Evolutionary conservation across 1,284 basidiomycete species (phyloP).

Genomic region (Apiotrichum domesticum): DNA sequence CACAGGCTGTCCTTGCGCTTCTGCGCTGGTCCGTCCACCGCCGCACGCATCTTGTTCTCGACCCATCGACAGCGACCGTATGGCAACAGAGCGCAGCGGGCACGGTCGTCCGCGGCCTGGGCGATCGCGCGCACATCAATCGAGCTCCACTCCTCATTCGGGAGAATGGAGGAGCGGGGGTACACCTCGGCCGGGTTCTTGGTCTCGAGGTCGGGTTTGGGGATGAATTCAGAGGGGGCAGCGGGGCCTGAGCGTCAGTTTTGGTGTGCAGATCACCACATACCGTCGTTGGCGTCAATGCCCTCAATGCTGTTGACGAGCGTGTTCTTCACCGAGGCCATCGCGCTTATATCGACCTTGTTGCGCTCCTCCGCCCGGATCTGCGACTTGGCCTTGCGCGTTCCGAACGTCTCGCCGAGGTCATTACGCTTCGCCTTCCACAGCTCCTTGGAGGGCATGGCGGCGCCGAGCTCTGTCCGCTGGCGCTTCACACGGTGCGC

Average conservation of each 20-base stretch:
- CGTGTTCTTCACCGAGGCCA: conserved; percentile 70
- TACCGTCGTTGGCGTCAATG: conserved; percentile 50
- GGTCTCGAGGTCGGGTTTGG: conserved; percentile 62
- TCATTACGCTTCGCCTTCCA: conserved; percentile 62
- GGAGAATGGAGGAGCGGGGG: conserved; percentile 65
- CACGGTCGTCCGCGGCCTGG: conserved; percentile 55
- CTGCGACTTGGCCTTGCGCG: conserved; percentile 79
- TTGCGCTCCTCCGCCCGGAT: conserved; percentile 80
- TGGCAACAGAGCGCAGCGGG: conserved; percentile 57
- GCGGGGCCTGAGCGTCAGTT: conserved; percentile 9
- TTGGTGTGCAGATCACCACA: neutral
- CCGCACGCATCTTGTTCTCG: conserved; percentile 34
- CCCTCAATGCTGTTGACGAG: conserved; percentile 71
- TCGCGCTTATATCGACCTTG: conserved; percentile 74
- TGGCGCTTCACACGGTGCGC: conserved; percentile 73
- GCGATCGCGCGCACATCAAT: conserved; percentile 48
- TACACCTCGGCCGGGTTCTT: conserved; percentile 66
- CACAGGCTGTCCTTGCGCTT: conserved; percentile 55
- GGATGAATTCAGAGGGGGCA: conserved; percentile 54
- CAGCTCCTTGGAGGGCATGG: conserved; percentile 50
- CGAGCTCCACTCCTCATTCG: conserved; percentile 57
- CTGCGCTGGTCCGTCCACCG: conserved; percentile 11
- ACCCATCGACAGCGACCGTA: conserved; percentile 63
- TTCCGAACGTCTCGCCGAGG: conserved; percentile 87
- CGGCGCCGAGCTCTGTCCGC: conserved; percentile 46